Evolutionary conservation across 345 rosid species (phyloP).

Genomic region (Eucalyptus tenuipes): DNA sequence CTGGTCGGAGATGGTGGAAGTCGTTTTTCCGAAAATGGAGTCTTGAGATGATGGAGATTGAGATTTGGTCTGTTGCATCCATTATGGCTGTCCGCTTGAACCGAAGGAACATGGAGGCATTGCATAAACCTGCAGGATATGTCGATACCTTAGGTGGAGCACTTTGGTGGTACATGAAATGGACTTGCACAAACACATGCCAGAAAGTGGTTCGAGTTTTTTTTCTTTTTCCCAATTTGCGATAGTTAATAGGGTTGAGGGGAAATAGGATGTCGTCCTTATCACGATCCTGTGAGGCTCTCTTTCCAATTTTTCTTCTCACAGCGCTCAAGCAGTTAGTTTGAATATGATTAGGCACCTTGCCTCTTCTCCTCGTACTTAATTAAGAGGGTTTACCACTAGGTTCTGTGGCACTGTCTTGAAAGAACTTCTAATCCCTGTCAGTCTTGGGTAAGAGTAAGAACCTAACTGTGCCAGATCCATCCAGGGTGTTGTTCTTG

Average conservation of each 20-base stretch:
- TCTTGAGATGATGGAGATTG: background rate
- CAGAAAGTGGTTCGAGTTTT: background rate
- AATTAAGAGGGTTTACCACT: background rate
- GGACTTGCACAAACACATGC: background rate
- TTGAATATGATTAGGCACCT: background rate
- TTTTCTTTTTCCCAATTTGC: background rate
- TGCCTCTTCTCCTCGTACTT: background rate
- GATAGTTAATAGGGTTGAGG: background rate
- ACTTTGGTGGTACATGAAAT: background rate
- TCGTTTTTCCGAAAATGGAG: background rate
- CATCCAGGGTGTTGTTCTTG: background rate
- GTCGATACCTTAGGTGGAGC: background rate
- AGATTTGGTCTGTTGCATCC: background rate
- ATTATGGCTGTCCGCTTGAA: background rate
- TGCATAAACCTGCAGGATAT: background rate
- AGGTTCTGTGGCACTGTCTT: background rate
- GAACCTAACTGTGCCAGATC: background rate
- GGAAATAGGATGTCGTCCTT: background rate
- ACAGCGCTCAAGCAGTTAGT: background rate
- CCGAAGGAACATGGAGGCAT: background rate
- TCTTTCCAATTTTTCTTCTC: background rate
- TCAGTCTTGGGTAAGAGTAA: background rate
- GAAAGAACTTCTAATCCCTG: background rate
- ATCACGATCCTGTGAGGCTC: background rate
- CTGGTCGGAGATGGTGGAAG: background rate